These are phyloP conservation scores for Claviceps quebecensis DNA, from an alignment of 2,329 filamentous ascomycete genomes.

Conservation along the genomic window DNA sequence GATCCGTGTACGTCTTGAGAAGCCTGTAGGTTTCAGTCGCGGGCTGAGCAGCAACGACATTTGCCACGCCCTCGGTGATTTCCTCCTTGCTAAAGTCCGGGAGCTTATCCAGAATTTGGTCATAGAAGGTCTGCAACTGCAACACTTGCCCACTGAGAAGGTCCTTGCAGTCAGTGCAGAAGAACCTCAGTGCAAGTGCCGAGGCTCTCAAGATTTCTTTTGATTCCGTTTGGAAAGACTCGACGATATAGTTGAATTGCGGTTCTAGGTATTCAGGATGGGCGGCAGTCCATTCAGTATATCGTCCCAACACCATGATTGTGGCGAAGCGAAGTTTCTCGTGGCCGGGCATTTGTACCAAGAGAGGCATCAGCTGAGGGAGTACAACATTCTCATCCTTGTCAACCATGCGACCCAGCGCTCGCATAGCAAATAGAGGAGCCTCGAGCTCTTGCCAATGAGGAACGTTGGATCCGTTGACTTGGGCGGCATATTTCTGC, in stretches of 20 bases:
- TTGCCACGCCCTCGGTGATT: constrained; percentile 87
- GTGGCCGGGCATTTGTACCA: constrained; percentile 88
- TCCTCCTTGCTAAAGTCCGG: constrained; percentile 85
- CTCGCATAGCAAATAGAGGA: constrained; percentile 85
- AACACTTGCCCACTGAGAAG: constrained; percentile 70
- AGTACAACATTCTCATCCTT: constrained; percentile 77
- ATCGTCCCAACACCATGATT: constrained; percentile 91
- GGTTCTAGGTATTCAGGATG: constrained; percentile 85
- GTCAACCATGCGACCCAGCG: constrained; percentile 93
- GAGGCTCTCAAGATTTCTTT: constrained; percentile 85
- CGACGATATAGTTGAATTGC: constrained; percentile 91
- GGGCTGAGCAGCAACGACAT: constrained; percentile 78
- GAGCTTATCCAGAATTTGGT: constrained; percentile 74
- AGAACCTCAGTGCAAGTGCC: constrained; percentile 89
- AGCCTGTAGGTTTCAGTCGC: constrained; percentile 66
- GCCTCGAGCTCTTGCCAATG: constrained; percentile 96
- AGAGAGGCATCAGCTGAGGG: constrained; percentile 79
- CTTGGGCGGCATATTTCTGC: constrained; percentile 62
- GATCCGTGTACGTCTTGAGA: constrained; percentile 86
- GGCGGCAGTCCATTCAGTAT: constrained; percentile 94
- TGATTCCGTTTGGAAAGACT: constrained; percentile 76
- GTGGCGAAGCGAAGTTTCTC: constrained; percentile 98
- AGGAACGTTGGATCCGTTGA: constrained; percentile 60
- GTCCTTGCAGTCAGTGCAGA: constrained; percentile 88
- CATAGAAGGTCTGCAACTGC: constrained; percentile 85